Conservation (phyloP, 1,284 basidiomycete genomes). For the Austroboletus novae-zelandiae region DNA sequence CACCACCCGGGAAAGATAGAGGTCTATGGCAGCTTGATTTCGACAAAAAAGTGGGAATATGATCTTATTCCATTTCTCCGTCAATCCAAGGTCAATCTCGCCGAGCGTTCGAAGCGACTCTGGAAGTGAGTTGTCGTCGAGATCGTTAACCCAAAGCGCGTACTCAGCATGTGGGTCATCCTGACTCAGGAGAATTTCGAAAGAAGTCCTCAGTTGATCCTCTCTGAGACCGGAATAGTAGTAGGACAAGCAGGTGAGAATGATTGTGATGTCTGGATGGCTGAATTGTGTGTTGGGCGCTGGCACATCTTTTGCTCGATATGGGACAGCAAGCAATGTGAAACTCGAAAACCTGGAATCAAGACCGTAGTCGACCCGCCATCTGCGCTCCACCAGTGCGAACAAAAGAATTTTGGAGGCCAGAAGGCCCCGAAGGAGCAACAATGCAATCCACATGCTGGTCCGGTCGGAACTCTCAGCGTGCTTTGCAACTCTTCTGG, state of each 20-base stretch:
- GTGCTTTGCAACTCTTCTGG: slow-evolving; percentile 10
- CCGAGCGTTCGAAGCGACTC: slow-evolving; percentile 15
- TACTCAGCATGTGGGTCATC: slow-evolving; percentile 45
- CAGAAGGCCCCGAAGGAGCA: slow-evolving; percentile 44
- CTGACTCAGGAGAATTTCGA: slow-evolving; percentile 37
- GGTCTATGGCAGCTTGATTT: slow-evolving; percentile 43
- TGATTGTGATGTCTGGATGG: slow-evolving; percentile 45
- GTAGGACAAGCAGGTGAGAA: slow-evolving; percentile 47
- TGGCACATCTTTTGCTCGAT: slow-evolving; percentile 34
- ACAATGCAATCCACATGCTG: slow-evolving; percentile 31
- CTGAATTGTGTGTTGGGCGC: slow-evolving; percentile 14
- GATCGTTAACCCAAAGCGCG: slow-evolving; percentile 36
- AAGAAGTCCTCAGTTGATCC: slow-evolving; percentile 37
- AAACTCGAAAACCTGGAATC: slow-evolving; percentile 29
- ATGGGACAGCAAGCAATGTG: background rate
- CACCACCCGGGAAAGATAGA: slow-evolving; percentile 26
- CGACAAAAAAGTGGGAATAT: slow-evolving; percentile 36
- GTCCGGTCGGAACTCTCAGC: slow-evolving; percentile 2
- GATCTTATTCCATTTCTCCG: background rate
- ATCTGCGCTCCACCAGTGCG: slow-evolving; percentile 40
- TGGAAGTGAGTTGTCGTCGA: slow-evolving; percentile 22
- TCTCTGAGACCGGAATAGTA: slow-evolving; percentile 45
- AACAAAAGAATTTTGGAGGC: slow-evolving; percentile 40
- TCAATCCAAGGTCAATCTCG: too few relatives aligned
- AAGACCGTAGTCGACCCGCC: slow-evolving; percentile 51